phyloP scores from a whole-genome alignment of 352 stramenopile genomes.

The Saprolegnia diclina region DNA sequence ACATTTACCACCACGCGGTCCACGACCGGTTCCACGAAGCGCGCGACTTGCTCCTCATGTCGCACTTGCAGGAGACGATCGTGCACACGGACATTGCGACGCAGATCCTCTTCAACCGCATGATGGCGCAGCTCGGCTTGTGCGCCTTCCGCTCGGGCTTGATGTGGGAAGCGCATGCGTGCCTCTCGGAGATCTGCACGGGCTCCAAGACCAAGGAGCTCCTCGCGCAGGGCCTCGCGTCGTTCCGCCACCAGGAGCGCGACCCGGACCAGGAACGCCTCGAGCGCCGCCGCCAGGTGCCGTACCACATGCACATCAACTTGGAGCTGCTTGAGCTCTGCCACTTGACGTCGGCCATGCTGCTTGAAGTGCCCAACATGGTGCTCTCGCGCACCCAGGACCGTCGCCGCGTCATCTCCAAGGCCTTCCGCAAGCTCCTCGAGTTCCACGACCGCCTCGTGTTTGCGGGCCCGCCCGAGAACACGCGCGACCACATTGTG shows the following conservation, averaged over 20 bases:
- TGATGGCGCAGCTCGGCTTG: slow-evolving; percentile 91
- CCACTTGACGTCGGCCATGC: slow-evolving; percentile 97
- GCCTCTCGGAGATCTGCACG: slow-evolving; percentile 95
- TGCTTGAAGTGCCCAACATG: slow-evolving; percentile 98
- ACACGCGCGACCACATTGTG: slow-evolving; percentile 96
- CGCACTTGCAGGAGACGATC: slow-evolving; percentile 96
- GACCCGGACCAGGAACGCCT: slow-evolving; percentile 96
- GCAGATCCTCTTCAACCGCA: slow-evolving; percentile 98
- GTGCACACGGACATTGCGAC: slow-evolving; percentile 88
- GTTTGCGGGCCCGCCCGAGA: slow-evolving; percentile 97
- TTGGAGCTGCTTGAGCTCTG: slow-evolving; percentile 97
- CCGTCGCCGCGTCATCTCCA: slow-evolving; percentile 88
- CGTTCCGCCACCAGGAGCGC: slow-evolving; percentile 90
- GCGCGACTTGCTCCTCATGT: slow-evolving; percentile 98
- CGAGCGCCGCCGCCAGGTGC: slow-evolving; percentile 94
- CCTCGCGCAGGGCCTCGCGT: slow-evolving; percentile 93
- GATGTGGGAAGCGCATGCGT: slow-evolving; percentile 95
- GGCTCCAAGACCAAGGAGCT: slow-evolving; percentile 92
- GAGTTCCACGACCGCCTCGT: slow-evolving; percentile 88
- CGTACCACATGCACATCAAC: slow-evolving; percentile 99
- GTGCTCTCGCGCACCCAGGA: slow-evolving; percentile 78
- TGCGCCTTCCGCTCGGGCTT: slow-evolving; percentile 95
- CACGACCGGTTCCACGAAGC: slow-evolving; percentile 98
- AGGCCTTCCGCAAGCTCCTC: slow-evolving; percentile 92
- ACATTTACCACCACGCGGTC: slow-evolving; percentile 97